A percentile compares a stretch with the other conserved stretches of the same genome.
phyloP scores from a whole-genome alignment of 2,329 filamentous ascomycete genomes.

The Chaetomium sp. region DNA sequence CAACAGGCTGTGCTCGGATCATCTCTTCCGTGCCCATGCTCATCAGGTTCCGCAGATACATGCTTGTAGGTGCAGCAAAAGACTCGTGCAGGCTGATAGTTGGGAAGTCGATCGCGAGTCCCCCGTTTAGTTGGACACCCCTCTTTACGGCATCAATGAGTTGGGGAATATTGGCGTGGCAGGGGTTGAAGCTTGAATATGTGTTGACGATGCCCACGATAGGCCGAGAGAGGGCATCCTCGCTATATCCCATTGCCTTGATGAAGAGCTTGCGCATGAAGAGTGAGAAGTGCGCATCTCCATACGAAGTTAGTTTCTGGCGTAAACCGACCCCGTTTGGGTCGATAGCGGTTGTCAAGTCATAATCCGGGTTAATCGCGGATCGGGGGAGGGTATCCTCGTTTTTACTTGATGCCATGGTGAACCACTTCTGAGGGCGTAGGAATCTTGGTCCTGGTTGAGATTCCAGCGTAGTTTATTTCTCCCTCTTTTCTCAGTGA shows the following conservation, averaged over 20 bases:
- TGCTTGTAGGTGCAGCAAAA: slow-evolving; percentile 71
- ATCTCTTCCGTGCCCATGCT: slow-evolving; percentile 81
- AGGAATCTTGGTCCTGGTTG: not conserved
- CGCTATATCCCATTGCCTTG: slow-evolving; percentile 73
- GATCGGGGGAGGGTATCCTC: no score
- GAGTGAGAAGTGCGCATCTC: slow-evolving; percentile 73
- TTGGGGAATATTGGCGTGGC: slow-evolving; percentile 71
- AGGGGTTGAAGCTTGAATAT: slow-evolving; percentile 72
- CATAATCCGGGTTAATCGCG: slow-evolving; percentile 30
- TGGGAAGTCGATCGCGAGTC: slow-evolving; percentile 70
- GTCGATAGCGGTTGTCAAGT: slow-evolving; percentile 30
- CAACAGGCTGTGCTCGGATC: slow-evolving; percentile 70
- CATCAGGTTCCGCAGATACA: slow-evolving; percentile 76
- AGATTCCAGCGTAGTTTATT: not conserved
- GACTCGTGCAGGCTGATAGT: slow-evolving; percentile 72
- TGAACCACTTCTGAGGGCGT: not conserved
- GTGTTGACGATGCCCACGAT: slow-evolving; percentile 78
- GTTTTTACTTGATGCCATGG: slow-evolving; percentile 1
- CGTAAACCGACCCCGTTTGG: slow-evolving; percentile 52
- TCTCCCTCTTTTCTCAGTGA: not conserved
- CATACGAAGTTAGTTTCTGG: slow-evolving; percentile 68
- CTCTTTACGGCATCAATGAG: slow-evolving; percentile 71
- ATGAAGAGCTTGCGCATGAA: slow-evolving; percentile 78
- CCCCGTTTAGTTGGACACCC: slow-evolving; percentile 67
- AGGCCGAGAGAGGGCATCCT: slow-evolving; percentile 69